phyloP scores from a whole-genome alignment of 495 filamentous ascomycete species.

The Penicillium maclennaniae region DNA sequence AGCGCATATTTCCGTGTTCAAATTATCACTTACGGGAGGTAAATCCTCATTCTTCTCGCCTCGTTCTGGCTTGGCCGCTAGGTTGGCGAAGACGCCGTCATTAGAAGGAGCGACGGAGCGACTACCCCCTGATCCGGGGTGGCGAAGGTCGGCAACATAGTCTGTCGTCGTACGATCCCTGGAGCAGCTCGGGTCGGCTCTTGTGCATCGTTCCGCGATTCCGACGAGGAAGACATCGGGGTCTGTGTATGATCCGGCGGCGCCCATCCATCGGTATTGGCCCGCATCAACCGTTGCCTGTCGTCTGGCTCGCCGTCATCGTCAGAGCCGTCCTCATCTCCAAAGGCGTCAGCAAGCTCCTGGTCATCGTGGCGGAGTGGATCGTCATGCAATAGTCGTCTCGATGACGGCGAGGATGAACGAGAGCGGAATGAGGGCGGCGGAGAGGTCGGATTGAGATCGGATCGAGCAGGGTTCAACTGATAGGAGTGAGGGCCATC shows the following conservation, averaged over 20 bases:
- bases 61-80: slow-evolving; percentile 84
- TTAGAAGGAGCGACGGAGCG: slow-evolving; percentile 57
- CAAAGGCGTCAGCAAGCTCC: slow-evolving; percentile 87
- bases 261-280: slow-evolving; percentile 46
- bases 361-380: slow-evolving; percentile 57
- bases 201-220: slow-evolving; percentile 22
- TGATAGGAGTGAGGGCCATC: slow-evolving; percentile 44
- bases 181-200: slow-evolving; percentile 20
- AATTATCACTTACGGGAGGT: slow-evolving; percentile 73
- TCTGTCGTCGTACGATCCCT: slow-evolving; percentile 45
- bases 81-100: slow-evolving; percentile 95
- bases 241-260: slow-evolving; percentile 25
- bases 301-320: slow-evolving; percentile 74
- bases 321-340: slow-evolving; percentile 64
- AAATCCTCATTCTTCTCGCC: slow-evolving; percentile 79
- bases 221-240: slow-evolving; percentile 38
- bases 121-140: slow-evolving; percentile 34
- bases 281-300: slow-evolving; percentile 78
- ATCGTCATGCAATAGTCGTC: slow-evolving; percentile 52
- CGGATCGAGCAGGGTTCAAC: slow-evolving; percentile 34
- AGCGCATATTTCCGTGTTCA: background rate
- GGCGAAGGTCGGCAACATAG: slow-evolving; percentile 48
- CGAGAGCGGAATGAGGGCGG: slow-evolving; percentile 92
- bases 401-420: slow-evolving; percentile 65
- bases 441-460: slow-evolving; percentile 71